These are phyloP conservation scores for Wallacemonas sp. DNA, from an alignment of 208 protist genomes.

Conservation along the genomic window DNA sequence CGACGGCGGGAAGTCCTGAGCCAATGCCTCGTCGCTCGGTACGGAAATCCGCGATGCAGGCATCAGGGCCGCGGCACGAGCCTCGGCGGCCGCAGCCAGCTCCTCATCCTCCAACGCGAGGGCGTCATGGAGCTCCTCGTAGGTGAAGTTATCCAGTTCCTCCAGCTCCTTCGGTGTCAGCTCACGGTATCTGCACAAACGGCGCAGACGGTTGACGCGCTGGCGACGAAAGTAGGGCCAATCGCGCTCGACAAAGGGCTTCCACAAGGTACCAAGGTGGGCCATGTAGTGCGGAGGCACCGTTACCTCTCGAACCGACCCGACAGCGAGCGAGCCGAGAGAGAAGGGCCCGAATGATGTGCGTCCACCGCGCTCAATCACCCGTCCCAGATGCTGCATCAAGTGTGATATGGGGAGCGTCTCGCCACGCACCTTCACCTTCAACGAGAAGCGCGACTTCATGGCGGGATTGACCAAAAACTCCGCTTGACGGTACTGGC, in stretches of 20 bases:
- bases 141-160: conserved; percentile 88
- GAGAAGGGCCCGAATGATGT: conserved; percentile 87
- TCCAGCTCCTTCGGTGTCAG: conserved; percentile 78
- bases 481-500: conserved; percentile 51
- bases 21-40: conserved; percentile 21
- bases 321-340: conserved; percentile 67
- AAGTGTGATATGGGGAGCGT: conserved; percentile 73
- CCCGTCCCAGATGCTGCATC: conserved; percentile 84
- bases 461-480: conserved; percentile 84
- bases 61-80: conserved; percentile 23
- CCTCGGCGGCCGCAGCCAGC: conserved; percentile 42
- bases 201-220: conserved; percentile 62
- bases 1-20: conserved; percentile 28
- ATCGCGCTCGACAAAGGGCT: conserved; percentile 87
- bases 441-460: conserved; percentile 80
- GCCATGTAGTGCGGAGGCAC: conserved; percentile 77
- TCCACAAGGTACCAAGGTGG: conserved; percentile 67
- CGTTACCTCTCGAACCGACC: conserved; percentile 84
- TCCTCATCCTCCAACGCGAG: conserved; percentile 74
- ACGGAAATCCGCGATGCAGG: conserved; percentile 16
- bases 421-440: conserved; percentile 81
- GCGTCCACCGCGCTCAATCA: conserved; percentile 77
- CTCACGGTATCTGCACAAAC: conserved; percentile 66
- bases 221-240: conserved; percentile 88
- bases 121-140: conserved; percentile 78